Evolutionary conservation across 441 rosid species (phyloP).

Genomic region (Jatropha multifida): DNA sequence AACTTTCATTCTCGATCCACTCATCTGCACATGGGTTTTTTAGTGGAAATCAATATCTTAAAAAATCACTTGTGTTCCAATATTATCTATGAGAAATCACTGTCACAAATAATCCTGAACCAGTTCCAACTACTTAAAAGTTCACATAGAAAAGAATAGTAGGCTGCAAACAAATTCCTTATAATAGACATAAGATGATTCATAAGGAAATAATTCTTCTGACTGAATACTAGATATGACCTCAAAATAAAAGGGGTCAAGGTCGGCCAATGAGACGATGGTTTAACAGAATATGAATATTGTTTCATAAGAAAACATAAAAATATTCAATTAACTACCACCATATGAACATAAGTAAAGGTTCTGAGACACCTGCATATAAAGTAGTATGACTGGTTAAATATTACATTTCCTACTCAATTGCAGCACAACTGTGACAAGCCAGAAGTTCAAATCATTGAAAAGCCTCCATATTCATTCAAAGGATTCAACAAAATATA

Average conservation of each 20-base stretch:
- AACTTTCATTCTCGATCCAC: constrained; percentile 94
- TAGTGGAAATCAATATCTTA: constrained; percentile 17
- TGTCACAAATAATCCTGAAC: not conserved
- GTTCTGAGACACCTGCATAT: not conserved
- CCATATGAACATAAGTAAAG: not conserved
- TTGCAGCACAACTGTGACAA: not conserved
- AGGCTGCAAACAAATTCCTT: not conserved
- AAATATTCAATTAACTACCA: not conserved
- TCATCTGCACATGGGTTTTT: constrained; percentile 55
- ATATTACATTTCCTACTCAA: too few relatives aligned
- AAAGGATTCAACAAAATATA: not conserved
- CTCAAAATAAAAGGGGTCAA: too few relatives aligned
- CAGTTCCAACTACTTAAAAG: not conserved
- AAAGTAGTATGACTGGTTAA: not conserved
- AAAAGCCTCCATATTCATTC: not conserved
- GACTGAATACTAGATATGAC: not conserved
- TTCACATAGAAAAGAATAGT: not conserved
- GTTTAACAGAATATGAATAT: too few relatives aligned
- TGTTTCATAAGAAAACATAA: not conserved
- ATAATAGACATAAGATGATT: not conserved
- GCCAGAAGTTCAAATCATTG: not conserved
- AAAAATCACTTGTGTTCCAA: not conserved
- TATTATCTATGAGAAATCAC: not conserved
- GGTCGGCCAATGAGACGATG: too few relatives aligned
- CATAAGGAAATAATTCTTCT: not conserved